phyloP scores from a whole-genome alignment of 2,329 filamentous ascomycete genomes.

The Pseudopyrenochaeta lycopersici region DNA sequence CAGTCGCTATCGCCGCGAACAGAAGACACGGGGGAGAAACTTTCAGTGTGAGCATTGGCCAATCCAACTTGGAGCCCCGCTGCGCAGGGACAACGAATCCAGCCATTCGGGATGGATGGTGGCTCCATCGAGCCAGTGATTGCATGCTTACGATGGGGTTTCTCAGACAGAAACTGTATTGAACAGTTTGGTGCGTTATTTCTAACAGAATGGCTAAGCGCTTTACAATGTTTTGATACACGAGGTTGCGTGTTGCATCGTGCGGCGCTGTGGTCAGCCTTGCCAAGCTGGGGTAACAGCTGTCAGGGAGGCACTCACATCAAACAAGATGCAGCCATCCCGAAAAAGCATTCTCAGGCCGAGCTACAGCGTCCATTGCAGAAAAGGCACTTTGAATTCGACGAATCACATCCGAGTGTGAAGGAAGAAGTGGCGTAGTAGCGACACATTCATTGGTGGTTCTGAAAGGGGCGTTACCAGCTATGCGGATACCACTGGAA shows the following conservation, averaged over 20 bases:
- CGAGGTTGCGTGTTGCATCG: neutral
- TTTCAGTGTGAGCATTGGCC: constrained; percentile 11
- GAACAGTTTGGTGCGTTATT: constrained; percentile 2
- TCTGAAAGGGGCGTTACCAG: constrained; percentile 21
- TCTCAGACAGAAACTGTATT: constrained; percentile 5
- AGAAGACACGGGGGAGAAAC: constrained; percentile 11
- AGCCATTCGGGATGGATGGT: constrained; percentile 14
- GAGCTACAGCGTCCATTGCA: constrained; percentile 19
- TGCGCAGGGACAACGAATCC: constrained; percentile 12
- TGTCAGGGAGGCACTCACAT: constrained; percentile 31
- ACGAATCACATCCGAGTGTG: constrained; percentile 18
- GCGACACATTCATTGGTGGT: constrained; percentile 19
- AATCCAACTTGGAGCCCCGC: constrained; percentile 16
- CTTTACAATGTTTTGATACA: neutral
- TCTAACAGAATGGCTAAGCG: constrained; percentile 1
- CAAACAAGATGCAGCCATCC: constrained; percentile 33
- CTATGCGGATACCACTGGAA: constrained; percentile 33
- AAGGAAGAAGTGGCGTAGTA: constrained; percentile 19
- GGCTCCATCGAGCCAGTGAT: constrained; percentile 7
- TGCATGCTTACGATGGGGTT: neutral
- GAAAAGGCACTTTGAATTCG: constrained; percentile 15
- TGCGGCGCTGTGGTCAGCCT: constrained; percentile 17
- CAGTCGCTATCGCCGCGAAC: constrained; percentile 17
- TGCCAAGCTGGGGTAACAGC: constrained; percentile 20
- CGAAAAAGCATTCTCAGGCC: constrained; percentile 24